A percentile compares a stretch with the other conserved stretches of the same genome.
Conservation (phyloP, 257 asterid genomes). For the Nemophila menziesii region DNA sequence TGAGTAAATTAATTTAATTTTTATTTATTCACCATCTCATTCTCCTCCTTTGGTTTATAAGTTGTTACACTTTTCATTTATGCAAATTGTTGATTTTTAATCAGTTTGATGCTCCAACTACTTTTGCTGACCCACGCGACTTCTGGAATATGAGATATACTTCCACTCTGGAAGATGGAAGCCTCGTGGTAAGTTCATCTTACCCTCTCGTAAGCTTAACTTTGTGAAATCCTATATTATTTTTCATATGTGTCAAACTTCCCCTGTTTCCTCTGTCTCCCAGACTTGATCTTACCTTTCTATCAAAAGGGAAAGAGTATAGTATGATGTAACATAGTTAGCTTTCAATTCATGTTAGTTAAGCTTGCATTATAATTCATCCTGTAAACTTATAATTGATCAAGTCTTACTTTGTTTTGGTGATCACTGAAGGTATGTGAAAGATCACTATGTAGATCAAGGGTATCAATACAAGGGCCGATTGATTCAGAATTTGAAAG, state of each 20-base stretch:
- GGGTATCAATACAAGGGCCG: slow-evolving; percentile 26
- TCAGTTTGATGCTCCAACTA: slow-evolving; percentile 40
- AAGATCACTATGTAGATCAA: slow-evolving; percentile 28
- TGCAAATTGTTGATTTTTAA: neutral
- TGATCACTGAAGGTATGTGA: slow-evolving; percentile 30
- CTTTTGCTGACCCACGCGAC: slow-evolving; percentile 38
- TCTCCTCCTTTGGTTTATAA: neutral
- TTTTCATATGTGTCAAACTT: too few species aligned
- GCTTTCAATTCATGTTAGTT: neutral
- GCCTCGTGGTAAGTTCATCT: slow-evolving; percentile 26
- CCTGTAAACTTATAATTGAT: neutral
- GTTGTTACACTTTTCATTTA: neutral
- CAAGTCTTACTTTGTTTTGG: neutral
- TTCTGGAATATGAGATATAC: slow-evolving; percentile 43
- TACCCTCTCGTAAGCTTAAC: too few species aligned
- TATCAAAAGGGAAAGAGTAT: neutral
- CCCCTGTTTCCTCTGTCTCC: neutral
- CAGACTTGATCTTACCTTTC: neutral
- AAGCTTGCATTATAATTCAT: neutral
- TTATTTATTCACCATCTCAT: neutral
- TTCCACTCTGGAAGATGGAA: slow-evolving; percentile 28
- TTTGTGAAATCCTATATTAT: neutral
- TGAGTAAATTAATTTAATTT: slow-evolving; percentile 3
- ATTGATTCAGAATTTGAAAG: slow-evolving; percentile 31
- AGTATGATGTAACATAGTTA: neutral